Evolutionary conservation across 345 rosid genomes (phyloP), one percentile per base, ranked within the genome.

Genomic region (Syzygium jambos): DNA sequence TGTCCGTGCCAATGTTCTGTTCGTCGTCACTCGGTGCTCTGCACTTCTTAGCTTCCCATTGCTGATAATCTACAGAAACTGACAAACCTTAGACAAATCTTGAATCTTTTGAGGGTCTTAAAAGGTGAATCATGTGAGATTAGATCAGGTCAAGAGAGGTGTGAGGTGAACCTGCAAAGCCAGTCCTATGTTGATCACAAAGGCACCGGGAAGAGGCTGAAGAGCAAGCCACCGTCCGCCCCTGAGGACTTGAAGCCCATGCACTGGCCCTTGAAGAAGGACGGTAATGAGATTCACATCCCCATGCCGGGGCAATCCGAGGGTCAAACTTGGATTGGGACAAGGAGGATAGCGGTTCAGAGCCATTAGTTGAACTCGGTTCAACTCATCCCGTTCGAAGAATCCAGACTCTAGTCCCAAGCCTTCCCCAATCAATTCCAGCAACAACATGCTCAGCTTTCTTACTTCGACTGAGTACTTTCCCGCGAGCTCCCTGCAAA

Each of bases 161-260:
- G 73, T n/a, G 73, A 61, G 34, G 73, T 61, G 38, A 61, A 61
- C 89, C 73, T 82, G 51, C 51, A 85, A 41, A 41, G 41, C 61
- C 11, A 38, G 84, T 86, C 91, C 93, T 38, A 91, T 84, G 83
- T 89, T 89, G 52, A 91, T 83, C n/a, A 90, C 91, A n/a, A 92
- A 89, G 30, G 92, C 90, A 87, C 85, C 65, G 22, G 87, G 89
- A 85, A 89, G 46, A 55, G 93, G 92, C 55, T 90, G 77, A 23
- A 91, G 91, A 5, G 89, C 89, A 13, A 90, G 53, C 93, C 92
- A 92, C 51, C 82, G 52, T 9, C 87, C 90, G 73, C 91, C 93
- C 84, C 86, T 85, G 54, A 88, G 43, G 87, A 91, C 91, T 82
- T 89, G 94, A 59, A 93, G 91, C 17, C 95, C 92, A 2, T n/a